These are phyloP conservation scores for Sugiyamaella neomexicana DNA, from an alignment of 1,139 yeast species.

Conservation along the genomic window DNA sequence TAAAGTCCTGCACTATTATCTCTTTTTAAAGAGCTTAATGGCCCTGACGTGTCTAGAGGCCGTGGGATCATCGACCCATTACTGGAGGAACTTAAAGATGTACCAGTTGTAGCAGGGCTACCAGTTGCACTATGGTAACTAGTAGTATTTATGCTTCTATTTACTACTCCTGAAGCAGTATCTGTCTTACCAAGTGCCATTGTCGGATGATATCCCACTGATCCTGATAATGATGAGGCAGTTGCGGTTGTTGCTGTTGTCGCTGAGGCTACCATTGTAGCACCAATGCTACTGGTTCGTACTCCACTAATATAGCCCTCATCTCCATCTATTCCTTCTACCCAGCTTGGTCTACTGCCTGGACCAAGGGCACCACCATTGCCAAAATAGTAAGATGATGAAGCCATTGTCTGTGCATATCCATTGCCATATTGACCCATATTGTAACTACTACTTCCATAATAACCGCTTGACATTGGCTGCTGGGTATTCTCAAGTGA, in stretches of 20 bases:
- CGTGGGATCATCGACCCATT: neutral
- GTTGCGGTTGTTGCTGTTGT: no score
- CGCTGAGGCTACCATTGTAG: neutral
- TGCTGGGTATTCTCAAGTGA: neutral
- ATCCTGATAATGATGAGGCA: neutral
- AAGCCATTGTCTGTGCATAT: neutral
- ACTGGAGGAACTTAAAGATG: neutral
- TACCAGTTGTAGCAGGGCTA: neutral
- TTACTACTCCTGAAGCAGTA: neutral
- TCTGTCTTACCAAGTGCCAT: neutral
- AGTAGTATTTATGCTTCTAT: neutral
- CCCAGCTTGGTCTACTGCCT: constrained; percentile 7
- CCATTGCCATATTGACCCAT: constrained; percentile 3
- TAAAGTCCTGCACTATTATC: neutral
- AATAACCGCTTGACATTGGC: neutral
- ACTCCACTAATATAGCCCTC: neutral
- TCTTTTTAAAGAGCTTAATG: neutral
- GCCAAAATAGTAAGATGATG: neutral
- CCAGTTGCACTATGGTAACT: neutral
- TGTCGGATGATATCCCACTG: neutral
- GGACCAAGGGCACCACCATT: neutral
- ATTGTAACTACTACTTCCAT: neutral
- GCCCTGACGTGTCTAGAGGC: neutral
- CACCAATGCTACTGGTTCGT: neutral
- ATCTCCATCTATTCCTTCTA: neutral